Conservation (phyloP, 2,329 filamentous ascomycete genomes). For the Alternaria angustiovoidea region DNA sequence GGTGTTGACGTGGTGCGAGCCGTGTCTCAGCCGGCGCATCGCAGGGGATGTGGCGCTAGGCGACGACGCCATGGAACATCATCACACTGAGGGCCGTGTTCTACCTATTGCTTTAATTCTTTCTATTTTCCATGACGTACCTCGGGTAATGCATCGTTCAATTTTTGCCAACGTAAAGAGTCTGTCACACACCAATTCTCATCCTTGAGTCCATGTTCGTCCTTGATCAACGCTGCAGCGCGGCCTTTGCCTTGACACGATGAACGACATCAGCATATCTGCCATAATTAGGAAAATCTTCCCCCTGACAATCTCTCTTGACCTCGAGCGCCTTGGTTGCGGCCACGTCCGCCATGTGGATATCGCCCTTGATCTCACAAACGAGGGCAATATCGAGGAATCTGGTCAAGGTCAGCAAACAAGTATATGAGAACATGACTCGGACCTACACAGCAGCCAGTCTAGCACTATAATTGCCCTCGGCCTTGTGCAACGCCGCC, state of each 20-base stretch:
- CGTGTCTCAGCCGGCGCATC: constrained; percentile 30
- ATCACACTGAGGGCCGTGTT: background rate
- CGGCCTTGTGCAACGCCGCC: constrained; percentile 36
- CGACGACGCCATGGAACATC: background rate
- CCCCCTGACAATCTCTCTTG: constrained; percentile 38
- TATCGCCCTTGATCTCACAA: constrained; percentile 36
- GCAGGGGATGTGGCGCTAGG: constrained; percentile 17
- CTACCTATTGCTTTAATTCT: background rate
- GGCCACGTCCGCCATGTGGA: constrained; percentile 26
- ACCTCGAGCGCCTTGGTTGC: constrained; percentile 40
- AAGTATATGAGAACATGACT: background rate
- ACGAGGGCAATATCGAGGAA: constrained; percentile 46
- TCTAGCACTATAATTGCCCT: constrained; percentile 34
- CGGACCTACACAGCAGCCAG: constrained; percentile 39
- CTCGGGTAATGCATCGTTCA: background rate
- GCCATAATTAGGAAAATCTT: constrained; percentile 35
- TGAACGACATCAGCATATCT: constrained; percentile 33
- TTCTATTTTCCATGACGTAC: background rate
- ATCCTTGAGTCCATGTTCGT: background rate
- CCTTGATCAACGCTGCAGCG: background rate
- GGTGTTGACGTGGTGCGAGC: constrained; percentile 19
- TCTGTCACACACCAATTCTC: background rate
- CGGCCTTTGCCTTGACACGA: constrained; percentile 28
- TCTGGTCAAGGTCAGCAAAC: constrained; percentile 21
- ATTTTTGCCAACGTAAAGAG: background rate